These are phyloP conservation scores for Mucor mucedo DNA, from an alignment of 371 early-diverging fungal genomes.

Conservation along the genomic window DNA sequence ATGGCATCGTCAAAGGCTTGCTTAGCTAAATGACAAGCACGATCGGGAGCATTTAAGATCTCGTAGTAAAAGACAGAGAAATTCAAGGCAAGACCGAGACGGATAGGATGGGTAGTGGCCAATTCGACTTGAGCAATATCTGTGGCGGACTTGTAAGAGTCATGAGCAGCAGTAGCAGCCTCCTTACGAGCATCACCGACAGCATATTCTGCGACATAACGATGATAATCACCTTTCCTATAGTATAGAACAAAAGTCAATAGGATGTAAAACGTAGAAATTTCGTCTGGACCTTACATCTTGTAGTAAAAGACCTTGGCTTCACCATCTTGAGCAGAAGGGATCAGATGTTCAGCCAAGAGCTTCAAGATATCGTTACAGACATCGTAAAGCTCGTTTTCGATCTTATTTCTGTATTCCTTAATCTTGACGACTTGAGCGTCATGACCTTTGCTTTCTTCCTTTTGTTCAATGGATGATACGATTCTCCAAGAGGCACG, in stretches of 20 bases:
- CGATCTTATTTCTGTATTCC: constrained; percentile 91
- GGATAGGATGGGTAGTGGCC: constrained; percentile 98
- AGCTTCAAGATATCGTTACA: constrained; percentile 96
- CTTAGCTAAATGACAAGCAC: constrained; percentile 99
- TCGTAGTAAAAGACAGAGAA: constrained; percentile 99
- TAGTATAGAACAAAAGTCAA: not conserved
- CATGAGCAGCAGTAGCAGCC: constrained; percentile 87
- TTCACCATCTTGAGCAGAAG: constrained; percentile 86
- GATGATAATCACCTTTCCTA: constrained; percentile 98
- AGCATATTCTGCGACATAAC: constrained; percentile 99
- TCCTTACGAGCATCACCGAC: constrained; percentile 86
- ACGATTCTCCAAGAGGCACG: constrained; percentile 99
- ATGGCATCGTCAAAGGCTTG: constrained; percentile 99
- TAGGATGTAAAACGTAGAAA: not conserved
- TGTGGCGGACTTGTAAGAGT: constrained; percentile 96
- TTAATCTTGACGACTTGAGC: constrained; percentile 87
- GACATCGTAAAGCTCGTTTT: constrained; percentile 91
- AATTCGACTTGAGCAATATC: constrained; percentile 93
- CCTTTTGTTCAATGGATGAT: constrained; percentile 98
- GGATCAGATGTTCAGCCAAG: constrained; percentile 88
- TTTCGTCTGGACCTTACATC: constrained; percentile 35
- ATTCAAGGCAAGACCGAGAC: constrained; percentile 99
- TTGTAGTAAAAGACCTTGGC: constrained; percentile 93
- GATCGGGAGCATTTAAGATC: constrained; percentile 98
- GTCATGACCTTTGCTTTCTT: constrained; percentile 90